Percentiles rank a stretch among this genome's conserved stretches.
Conservation (phyloP, 1,284 basidiomycete species). For the Heterobasidion parviporum region DNA sequence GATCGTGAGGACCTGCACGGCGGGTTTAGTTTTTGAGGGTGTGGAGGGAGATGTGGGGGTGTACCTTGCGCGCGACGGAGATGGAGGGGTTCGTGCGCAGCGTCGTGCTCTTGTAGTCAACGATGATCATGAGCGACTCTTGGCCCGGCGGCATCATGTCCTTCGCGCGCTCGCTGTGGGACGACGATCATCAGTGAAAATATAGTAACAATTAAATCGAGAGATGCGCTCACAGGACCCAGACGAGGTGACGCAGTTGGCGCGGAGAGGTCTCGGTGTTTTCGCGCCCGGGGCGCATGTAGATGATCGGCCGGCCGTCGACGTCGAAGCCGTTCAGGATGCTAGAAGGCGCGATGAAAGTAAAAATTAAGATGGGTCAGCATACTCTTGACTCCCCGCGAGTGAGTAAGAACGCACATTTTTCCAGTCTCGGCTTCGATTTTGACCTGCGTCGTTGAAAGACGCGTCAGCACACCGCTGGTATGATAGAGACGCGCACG, state of each 20-base stretch:
- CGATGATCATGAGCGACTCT: constrained; percentile 73
- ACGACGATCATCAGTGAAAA: background rate
- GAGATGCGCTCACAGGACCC: constrained; percentile 56
- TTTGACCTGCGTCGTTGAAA: constrained; percentile 27
- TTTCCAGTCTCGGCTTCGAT: constrained; percentile 80
- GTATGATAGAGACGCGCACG: background rate
- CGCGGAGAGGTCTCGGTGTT: constrained; percentile 72
- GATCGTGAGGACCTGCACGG: constrained; percentile 58
- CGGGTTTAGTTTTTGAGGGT: background rate
- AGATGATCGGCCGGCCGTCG: constrained; percentile 75
- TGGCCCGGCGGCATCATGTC: constrained; percentile 80
- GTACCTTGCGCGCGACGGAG: constrained; percentile 64
- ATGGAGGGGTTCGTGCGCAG: constrained; percentile 77
- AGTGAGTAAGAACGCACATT: constrained; percentile 49
- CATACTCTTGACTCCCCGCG: background rate
- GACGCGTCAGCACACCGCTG: background rate
- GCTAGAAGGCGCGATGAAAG: constrained; percentile 28
- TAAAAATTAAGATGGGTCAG: background rate
- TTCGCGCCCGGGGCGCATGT: constrained; percentile 78
- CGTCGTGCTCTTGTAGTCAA: constrained; percentile 79
- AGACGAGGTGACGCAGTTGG: constrained; percentile 77
- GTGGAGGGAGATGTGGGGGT: background rate
- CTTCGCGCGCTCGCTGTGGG: constrained; percentile 69
- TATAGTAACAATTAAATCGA: background rate
- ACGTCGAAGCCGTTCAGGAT: constrained; percentile 78